These are phyloP conservation scores for Pseudogymnoascus sp. DNA, from an alignment of 2,329 filamentous ascomycete species.

Conservation along the genomic window DNA sequence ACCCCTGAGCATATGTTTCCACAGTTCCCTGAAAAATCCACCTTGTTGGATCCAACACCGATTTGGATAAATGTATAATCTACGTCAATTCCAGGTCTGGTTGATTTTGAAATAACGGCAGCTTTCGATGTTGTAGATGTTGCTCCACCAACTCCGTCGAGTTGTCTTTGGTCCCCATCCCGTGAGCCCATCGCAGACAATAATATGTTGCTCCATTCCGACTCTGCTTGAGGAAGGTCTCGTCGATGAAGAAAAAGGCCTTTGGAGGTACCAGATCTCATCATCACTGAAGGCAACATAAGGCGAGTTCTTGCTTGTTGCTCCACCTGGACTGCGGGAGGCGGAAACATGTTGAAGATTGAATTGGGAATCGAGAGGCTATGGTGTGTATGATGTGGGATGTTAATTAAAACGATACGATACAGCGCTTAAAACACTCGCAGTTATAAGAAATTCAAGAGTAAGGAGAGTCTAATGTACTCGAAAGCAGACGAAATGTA, in stretches of 20 bases:
- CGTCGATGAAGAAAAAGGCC: conserved; percentile 49
- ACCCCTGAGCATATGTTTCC: too few relatives aligned
- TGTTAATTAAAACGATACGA: too few relatives aligned
- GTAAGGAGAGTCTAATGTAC: too few relatives aligned
- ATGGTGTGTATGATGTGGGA: too few relatives aligned
- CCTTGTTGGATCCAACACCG: conserved; percentile 44
- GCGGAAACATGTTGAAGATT: too few relatives aligned
- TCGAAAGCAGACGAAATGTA: too few relatives aligned
- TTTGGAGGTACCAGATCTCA: conserved; percentile 56
- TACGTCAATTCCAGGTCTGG: conserved; percentile 40
- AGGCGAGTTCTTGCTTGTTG: not conserved
- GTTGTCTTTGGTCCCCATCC: conserved; percentile 47
- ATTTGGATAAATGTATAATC: conserved; percentile 58
- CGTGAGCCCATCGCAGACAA: conserved; percentile 45
- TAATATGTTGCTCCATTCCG: conserved; percentile 46
- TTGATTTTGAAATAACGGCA: conserved; percentile 41
- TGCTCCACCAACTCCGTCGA: conserved; percentile 55
- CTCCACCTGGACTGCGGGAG: too few relatives aligned
- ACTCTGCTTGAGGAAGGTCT: conserved; percentile 40
- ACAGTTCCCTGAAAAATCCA: conserved; percentile 34
- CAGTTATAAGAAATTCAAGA: too few relatives aligned
- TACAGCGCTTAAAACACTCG: too few relatives aligned
- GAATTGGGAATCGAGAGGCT: too few relatives aligned
- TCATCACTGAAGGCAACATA: conserved; percentile 36
- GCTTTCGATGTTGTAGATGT: conserved; percentile 55